These are phyloP conservation scores for Populus tremula DNA, from an alignment of 345 rosid genomes.

Conservation along the genomic window DNA sequence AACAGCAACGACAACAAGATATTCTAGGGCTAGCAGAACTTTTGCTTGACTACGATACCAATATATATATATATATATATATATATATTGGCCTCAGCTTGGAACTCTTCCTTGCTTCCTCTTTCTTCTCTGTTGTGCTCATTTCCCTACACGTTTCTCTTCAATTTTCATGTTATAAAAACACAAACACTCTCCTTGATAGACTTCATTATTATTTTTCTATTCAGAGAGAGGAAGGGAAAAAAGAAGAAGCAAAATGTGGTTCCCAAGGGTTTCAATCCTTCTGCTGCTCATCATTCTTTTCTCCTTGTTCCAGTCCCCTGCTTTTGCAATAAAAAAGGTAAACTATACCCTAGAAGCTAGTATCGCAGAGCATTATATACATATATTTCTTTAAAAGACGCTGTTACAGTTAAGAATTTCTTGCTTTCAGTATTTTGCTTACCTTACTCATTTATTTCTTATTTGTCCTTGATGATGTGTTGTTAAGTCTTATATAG, in stretches of 20 bases:
- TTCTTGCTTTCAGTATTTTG: neutral
- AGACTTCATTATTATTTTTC: neutral
- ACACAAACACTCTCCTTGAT: neutral
- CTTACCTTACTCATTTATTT: neutral
- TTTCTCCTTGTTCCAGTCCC: conserved; percentile 18
- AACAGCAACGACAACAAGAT: no score
- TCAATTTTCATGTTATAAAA: no score
- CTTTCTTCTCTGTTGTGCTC: no score
- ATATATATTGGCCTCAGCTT: no score
- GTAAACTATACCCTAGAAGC: conserved; percentile 6
- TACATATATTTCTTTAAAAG: neutral
- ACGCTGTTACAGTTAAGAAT: neutral
- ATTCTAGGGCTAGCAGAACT: no score
- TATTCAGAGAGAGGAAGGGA: no score
- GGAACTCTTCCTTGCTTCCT: no score
- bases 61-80: no score
- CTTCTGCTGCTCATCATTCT: neutral
- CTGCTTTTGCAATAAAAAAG: conserved; percentile 44
- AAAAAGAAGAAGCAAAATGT: neutral
- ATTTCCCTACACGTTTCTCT: no score
- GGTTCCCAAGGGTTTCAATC: neutral
- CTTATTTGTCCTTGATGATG: neutral
- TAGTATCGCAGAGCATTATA: neutral
- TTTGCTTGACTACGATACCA: no score
- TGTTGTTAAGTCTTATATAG: conserved; percentile 27